Evolutionary conservation across 192 early-diverging fungal species (phyloP), one percentile per base, ranked within the genome.

Genomic region (Linderina pennispora): DNA sequence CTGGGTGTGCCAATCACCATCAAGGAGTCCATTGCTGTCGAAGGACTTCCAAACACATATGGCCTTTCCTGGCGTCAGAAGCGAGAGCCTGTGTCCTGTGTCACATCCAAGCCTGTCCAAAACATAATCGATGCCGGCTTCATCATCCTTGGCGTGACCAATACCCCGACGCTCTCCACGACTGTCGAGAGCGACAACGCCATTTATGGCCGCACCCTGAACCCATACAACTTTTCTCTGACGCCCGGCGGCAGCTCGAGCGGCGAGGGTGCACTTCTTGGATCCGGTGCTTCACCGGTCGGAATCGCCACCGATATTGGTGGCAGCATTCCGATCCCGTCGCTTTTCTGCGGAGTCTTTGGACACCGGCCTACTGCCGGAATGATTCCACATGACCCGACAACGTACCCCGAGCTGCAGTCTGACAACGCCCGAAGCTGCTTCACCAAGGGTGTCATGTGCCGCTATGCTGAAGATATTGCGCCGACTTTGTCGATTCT

Each of bases 271-370:
- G 48, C 36, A 23, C 48, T 49, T 13, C 2, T 49, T n/a, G 48
- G 35, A 9, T 16, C 35, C n/a, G 18, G 20, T 3, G 48, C 32
- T 0, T 15, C 35, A 0, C 18, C 36, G 23, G 16, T 49, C 6
- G 48, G 48, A 4, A 33, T 49, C 11, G 48, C 35, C 3, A 49
- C 34, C 14, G 48, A 49, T 38, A 49, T 49, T 35, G 45, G 45
- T 21, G 45, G 45, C 6, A 35, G 31, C 28, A 16, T 46, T 8
- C 31, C 26, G 10, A 32, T 46, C 2, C 44, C 44, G 15, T 24
- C 44, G 31, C 22, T 15, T 6, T 46, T 35, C 28, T 32, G 28
- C 31, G 44, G 44, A 11, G 18, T 46, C 9, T 46, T 25, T 28
- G 24, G 26, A 8, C 44, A 25, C 32, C 28, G 33, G 21, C 44